These are phyloP conservation scores for Royoungia palumana DNA, from an alignment of 768 basidiomycete genomes.

Conservation along the genomic window DNA sequence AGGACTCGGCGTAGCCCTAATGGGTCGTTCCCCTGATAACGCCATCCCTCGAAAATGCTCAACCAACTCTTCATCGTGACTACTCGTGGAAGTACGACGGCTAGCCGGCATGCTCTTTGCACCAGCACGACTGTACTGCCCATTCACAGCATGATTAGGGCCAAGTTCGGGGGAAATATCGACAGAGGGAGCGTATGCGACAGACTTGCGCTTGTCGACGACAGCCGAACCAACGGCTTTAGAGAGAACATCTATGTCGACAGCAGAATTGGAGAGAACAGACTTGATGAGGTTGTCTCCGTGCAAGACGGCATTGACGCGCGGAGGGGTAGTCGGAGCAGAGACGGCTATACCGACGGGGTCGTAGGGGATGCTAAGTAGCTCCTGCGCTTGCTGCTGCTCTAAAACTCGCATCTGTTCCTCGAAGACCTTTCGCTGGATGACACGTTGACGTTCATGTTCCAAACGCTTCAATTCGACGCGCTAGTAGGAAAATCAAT, in stretches of 20 bases:
- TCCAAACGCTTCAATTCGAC: conserved; percentile 83
- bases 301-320: conserved; percentile 67
- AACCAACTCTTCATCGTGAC: conserved; percentile 79
- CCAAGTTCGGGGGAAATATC: conserved; percentile 69
- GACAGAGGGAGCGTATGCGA: conserved; percentile 77
- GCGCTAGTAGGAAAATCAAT: conserved; percentile 45
- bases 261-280: conserved; percentile 45
- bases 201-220: conserved; percentile 81
- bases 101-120: conserved; percentile 94
- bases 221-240: conserved; percentile 65
- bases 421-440: conserved; percentile 90
- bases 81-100: conserved; percentile 83
- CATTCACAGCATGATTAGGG: conserved; percentile 40
- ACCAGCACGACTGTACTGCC: conserved; percentile 66
- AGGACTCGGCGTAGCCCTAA: conserved; percentile 53
- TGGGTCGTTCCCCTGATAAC: conserved; percentile 60
- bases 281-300: conserved; percentile 48
- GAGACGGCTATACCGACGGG: conserved; percentile 72
- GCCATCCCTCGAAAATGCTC: conserved; percentile 71
- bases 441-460: conserved; percentile 83
- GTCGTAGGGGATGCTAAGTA: conserved; percentile 72
- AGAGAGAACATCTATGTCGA: conserved; percentile 62
- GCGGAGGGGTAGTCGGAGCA: conserved; percentile 84
- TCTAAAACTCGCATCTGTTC: conserved; percentile 95
- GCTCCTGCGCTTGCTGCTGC: conserved; percentile 84